Evolutionary conservation across 2,329 filamentous ascomycete species (phyloP).

Genomic region (Ceratocystis cacaofunesta): DNA sequence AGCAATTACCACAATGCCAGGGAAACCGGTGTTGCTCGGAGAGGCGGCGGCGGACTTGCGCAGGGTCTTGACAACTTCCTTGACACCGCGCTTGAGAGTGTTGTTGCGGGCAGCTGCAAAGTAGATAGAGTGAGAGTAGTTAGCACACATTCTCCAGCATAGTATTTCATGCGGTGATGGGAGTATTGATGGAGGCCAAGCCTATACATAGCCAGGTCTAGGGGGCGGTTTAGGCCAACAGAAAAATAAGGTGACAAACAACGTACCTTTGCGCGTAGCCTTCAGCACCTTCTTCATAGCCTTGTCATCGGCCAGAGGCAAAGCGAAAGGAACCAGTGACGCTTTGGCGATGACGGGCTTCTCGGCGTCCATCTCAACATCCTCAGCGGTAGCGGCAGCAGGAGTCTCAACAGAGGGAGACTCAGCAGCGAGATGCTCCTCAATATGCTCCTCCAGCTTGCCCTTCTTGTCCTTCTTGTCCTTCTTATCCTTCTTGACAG

Average conservation of each 20-base stretch:
- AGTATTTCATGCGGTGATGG: background rate
- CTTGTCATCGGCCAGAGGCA: conserved; percentile 69
- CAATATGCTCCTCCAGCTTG: conserved; percentile 60
- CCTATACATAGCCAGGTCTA: background rate
- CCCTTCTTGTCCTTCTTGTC: conserved; percentile 45
- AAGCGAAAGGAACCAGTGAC: conserved; percentile 68
- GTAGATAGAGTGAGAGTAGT: conserved; percentile 16
- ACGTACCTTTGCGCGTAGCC: conserved; percentile 41
- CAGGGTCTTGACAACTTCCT: conserved; percentile 96
- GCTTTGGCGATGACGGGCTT: conserved; percentile 30
- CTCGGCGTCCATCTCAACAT: conserved; percentile 23
- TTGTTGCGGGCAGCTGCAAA: conserved; percentile 77
- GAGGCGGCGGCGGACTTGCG: conserved; percentile 70
- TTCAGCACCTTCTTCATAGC: conserved; percentile 47
- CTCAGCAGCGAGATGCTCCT: conserved; percentile 41
- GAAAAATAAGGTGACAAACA: background rate
- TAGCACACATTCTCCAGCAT: conserved; percentile 14
- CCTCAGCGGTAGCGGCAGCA: conserved; percentile 28
- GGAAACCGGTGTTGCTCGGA: conserved; percentile 47
- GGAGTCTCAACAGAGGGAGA: conserved; percentile 28
- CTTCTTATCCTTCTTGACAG: conserved; percentile 47
- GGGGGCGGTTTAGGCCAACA: no score
- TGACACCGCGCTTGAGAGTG: conserved; percentile 92
- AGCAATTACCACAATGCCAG: conserved; percentile 76
- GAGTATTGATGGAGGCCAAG: background rate